Evolutionary conservation across 768 basidiomycete genomes (phyloP), one percentile per base, ranked within the genome.

Genomic region (Candolleomyces eurysporus): DNA sequence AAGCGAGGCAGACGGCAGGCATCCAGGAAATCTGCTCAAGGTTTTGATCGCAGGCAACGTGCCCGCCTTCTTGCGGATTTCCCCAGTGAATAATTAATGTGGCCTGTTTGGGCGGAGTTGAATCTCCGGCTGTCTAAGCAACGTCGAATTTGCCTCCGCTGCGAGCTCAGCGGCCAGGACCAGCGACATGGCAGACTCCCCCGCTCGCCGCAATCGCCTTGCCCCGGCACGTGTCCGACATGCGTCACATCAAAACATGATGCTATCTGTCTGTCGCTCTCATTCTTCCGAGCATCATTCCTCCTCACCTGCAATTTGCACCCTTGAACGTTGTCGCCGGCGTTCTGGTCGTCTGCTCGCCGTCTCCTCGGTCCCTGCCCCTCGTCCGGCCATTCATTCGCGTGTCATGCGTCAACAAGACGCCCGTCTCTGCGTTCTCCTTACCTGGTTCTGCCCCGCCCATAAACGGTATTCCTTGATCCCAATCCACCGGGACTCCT

Each of bases 1-100:
- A 79, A 79, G 80, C 75, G 82, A 84, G 83, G 82, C 79, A 81
- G 77, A 81, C 79, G 82, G 78, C 69, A 83, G 84, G 84, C 82
- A 76, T 78, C 68, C 70, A 72, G 69, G 68, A 68, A 74, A 73
- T 74, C 80, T 78, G 53, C 72, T 75, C 81, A 83, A 79, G 76
- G 76, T 86, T 88, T 86, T 88, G 86, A 88, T 89, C 79, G 78
- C 81, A 82, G 77, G 79, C 86, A 89, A 89, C 87, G 88, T 90
- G 88, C 84, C 87, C 82, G 77, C 77, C 75, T 79, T 72, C 76
- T 76, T 76, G 63, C 81, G 77, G 76, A 75, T 78, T 78, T 78
- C 80, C 76, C 74, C 75, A 78, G 78, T 71, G 68, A 74, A 72
- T 70, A 72, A 65, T 66, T 65, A 65, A 59, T 59, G 51, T 57